Base-by-base conservation (phyloP, 1,139 yeast genomes). In the Candida anutae region DNA sequence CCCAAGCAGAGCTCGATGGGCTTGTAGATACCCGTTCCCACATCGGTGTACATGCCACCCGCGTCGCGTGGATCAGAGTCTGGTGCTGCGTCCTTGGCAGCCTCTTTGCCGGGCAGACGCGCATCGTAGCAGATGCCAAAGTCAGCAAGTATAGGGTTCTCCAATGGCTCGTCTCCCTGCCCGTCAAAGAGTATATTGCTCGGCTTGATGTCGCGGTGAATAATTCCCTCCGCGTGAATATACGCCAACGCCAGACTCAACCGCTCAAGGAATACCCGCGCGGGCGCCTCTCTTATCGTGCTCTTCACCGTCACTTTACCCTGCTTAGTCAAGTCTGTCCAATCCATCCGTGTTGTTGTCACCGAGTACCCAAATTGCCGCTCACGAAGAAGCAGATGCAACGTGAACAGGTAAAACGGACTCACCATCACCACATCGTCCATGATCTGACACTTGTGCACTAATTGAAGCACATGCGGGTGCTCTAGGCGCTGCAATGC, bases 121-220 rank as follows among this genome's bases (percentile, higher is more conserved):
- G 30, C 31, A 22, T 55, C 50, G 30, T 59, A 84, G 16, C 88
- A 69, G 20, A 84, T 78, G 5, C 96, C 95, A 50, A 88, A 81
- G 49, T 90, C 97, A 9, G 82, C 76, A 8, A 81, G 48, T 1
- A 74, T 60, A 1, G 68, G 65, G 1, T 70, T 58, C 2, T 46
- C 46, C 3, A 45, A 45, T 20, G 28, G 17, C n/a, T 22, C 9
- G 17, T 17, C 15, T 13, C 15, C 16, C 2, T 51, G 45, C 5
- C 45, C 42, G 3, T 45, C 43, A 40, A 83, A 68, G 50, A 84
- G 53, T 22, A 88, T 66, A 45, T 88, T 88, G 13, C 74, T 74
- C 0, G 94, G 94, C 50, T 88, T 88, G 30, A 88, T 55, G 50
- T 88, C 97, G 26, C 97, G 66, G 48, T 88, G 97, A 11, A 88